Evolutionary conservation across 192 early-diverging fungal species (phyloP).

Genomic region (Backusella parvicylindrica): DNA sequence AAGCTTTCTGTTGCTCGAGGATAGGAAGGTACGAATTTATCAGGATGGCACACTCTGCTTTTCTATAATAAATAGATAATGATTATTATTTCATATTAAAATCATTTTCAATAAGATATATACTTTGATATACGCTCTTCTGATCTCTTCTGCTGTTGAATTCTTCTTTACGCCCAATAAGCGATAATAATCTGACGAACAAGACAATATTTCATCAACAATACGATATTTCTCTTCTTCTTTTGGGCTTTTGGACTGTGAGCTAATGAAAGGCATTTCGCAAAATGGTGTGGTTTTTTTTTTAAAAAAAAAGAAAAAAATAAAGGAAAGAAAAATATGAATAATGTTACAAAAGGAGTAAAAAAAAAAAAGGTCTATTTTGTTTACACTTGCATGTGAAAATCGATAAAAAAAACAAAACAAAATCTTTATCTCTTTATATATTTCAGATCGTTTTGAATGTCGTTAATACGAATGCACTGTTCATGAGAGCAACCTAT

Average conservation of each 20-base stretch:
- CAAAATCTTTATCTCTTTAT: background rate
- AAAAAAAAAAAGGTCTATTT: background rate
- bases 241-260: background rate
- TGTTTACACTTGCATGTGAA: conserved; percentile 10
- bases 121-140: conserved; percentile 43
- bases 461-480: background rate
- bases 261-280: conserved; percentile 14
- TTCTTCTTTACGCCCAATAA: conserved; percentile 41
- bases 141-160: conserved; percentile 46
- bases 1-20: conserved; percentile 55
- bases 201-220: conserved; percentile 45
- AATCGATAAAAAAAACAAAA: background rate
- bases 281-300: background rate
- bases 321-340: conserved; percentile 18
- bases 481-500: background rate
- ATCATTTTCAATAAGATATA: too few relatives aligned
- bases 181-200: conserved; percentile 42
- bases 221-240: conserved; percentile 31
- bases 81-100: background rate
- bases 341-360: conserved; percentile 3
- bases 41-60: conserved; percentile 53
- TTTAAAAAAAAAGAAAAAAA: conserved; percentile 1
- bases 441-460: background rate
- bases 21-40: conserved; percentile 54
- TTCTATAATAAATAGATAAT: conserved; percentile 34